phyloP scores from a whole-genome alignment of 768 basidiomycete genomes.

The Lentinula guzmanii region DNA sequence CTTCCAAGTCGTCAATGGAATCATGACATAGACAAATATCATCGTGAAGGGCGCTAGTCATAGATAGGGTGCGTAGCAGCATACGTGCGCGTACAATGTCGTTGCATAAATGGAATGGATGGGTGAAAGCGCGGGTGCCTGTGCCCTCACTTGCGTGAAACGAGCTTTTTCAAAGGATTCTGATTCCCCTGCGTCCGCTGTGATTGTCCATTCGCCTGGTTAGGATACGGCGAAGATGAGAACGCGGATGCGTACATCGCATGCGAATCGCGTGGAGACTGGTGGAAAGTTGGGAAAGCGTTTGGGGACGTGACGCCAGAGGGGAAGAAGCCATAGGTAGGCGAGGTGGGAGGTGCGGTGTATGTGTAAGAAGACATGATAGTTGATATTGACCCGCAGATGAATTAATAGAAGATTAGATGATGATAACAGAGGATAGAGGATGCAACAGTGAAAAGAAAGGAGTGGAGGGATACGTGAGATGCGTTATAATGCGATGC shows the following conservation, averaged over 20 bases:
- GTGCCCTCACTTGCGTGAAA: slow-evolving; percentile 21
- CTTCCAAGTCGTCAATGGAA: neutral
- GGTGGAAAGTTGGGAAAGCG: slow-evolving; percentile 50
- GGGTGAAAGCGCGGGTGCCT: neutral
- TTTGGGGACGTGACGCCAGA: slow-evolving; percentile 48
- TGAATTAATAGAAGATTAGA: neutral
- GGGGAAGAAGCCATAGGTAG: slow-evolving; percentile 58
- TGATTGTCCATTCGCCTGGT: slow-evolving; percentile 13
- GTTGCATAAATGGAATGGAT: neutral
- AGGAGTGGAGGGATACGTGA: neutral
- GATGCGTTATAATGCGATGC: neutral
- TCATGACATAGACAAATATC: neutral
- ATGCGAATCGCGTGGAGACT: slow-evolving; percentile 56
- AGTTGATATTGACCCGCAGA: slow-evolving; percentile 7
- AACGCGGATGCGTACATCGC: slow-evolving; percentile 44
- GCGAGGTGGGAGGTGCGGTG: slow-evolving; percentile 41
- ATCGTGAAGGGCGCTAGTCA: neutral
- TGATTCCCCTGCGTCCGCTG: slow-evolving; percentile 19
- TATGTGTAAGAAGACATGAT: slow-evolving; percentile 44
- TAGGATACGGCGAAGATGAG: slow-evolving; percentile 23
- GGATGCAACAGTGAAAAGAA: neutral
- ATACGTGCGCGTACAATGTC: neutral
- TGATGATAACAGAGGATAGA: neutral
- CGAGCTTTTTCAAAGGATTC: slow-evolving; percentile 26
- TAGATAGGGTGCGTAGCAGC: neutral